Base-by-base conservation (phyloP, 371 early-diverging fungal species). In the Gilbertella persicaria region DNA sequence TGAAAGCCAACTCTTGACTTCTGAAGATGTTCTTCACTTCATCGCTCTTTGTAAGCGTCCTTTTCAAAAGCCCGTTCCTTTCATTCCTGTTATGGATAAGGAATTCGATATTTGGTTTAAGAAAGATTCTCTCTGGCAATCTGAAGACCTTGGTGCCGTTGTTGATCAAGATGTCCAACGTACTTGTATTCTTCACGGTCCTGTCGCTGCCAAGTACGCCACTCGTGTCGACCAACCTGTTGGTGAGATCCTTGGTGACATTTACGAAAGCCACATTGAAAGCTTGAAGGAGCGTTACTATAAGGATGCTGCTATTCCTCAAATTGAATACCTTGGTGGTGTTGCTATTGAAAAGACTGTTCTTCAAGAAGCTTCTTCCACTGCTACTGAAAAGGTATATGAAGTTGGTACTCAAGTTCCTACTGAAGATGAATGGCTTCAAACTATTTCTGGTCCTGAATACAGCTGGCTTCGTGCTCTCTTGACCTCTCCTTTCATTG, bases 61-160 rank as follows among this genome's bases (percentile, higher is more conserved):
- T 26, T 85, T 85, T 39, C 89, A 91, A 59, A 95, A 95, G 82
- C 97, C 95, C 28, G 92, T 93, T 19, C 91, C 95, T 13, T 96
- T 95, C 70, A 89, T 97, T 42, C 95, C 95, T 16, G 86, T 90
- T 23, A 66, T 96, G 58, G 95, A 95, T 68, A 91, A 91, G 77
- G 89, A 91, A 67, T 94, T 97, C 69, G 93, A 93, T 67, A 80
- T 87, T 43, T 92, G 94, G 93, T 87, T 95, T 80, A 95, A 96
- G 86, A 97, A 97, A 87, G 97, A 97, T 71, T 92, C 92, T 26
- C 79, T 96, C 48, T 96, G 97, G 96, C 97, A 97, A 73, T 82
- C 92, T 7, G 97, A 97, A 73, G 92, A 94, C 56, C 70, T 96
- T 13, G 88, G 88, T 43, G 95, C 97, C 25, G 91, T 97, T 42